Conservation (phyloP, 1,139 yeast genomes). For the Zygosaccharomyces sapae region DNA sequence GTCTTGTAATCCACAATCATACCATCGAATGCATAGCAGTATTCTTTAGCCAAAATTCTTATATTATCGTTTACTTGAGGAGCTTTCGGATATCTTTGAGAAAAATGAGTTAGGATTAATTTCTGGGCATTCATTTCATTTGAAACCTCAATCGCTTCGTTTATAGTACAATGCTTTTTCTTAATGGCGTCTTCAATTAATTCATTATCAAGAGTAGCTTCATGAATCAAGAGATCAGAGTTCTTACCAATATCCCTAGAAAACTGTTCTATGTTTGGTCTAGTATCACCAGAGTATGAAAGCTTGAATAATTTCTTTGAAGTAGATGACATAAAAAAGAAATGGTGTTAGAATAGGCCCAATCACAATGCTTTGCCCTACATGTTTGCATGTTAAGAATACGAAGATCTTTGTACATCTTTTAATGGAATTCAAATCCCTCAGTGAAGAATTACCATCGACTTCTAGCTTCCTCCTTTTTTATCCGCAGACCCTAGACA, state of each 20-base stretch:
- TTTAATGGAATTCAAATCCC: slow-evolving; percentile 26
- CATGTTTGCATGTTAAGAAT: slow-evolving; percentile 49
- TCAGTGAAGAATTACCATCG: slow-evolving; percentile 23
- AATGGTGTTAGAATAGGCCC: slow-evolving; percentile 72
- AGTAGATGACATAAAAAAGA: slow-evolving; percentile 41
- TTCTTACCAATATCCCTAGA: slow-evolving; percentile 54
- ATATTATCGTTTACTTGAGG: slow-evolving; percentile 40
- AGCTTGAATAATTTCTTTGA: slow-evolving; percentile 51
- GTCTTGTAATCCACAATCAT: slow-evolving; percentile 48
- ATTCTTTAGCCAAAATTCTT: slow-evolving; percentile 32
- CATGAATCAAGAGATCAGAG: slow-evolving; percentile 84
- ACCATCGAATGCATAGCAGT: slow-evolving; percentile 59
- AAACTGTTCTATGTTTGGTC: slow-evolving; percentile 65
- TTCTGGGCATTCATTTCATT: slow-evolving; percentile 67
- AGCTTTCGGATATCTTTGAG: slow-evolving; percentile 78
- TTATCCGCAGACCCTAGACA: slow-evolving; percentile 22
- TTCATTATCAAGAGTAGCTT: slow-evolving; percentile 83
- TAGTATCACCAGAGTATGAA: slow-evolving; percentile 92
- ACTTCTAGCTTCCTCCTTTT: slow-evolving; percentile 35
- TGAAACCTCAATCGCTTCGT: slow-evolving; percentile 76
- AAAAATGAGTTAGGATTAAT: slow-evolving; percentile 81
- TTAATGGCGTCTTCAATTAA: slow-evolving; percentile 74
- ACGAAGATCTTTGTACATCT: slow-evolving; percentile 32
- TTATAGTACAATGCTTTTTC: slow-evolving; percentile 85
- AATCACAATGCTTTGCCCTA: slow-evolving; percentile 78